Conservation (phyloP, 257 asterid genomes). For the Verbascum thapsus region DNA sequence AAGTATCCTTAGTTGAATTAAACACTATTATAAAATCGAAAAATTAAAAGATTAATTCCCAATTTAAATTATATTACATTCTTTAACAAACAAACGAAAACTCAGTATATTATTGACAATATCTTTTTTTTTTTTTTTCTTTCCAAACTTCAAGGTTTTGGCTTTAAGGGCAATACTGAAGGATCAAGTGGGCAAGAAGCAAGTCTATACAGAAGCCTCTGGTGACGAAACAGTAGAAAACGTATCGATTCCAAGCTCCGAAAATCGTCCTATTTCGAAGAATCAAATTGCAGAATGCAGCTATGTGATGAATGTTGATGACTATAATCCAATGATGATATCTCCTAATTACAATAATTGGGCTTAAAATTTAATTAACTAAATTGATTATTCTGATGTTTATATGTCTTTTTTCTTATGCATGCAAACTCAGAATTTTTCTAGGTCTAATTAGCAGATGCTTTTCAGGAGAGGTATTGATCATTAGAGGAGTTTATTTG, state of each 20-base stretch:
- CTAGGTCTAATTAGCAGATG: too few relatives aligned
- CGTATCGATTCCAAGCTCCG: too few relatives aligned
- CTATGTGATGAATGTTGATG: slow-evolving; percentile 65
- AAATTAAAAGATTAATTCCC: too few relatives aligned
- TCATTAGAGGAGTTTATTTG: too few relatives aligned
- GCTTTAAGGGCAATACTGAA: slow-evolving; percentile 73
- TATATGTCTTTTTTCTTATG: slow-evolving; percentile 23
- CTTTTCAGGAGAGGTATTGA: too few relatives aligned
- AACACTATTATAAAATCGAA: too few relatives aligned
- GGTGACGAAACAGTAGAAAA: slow-evolving; percentile 92
- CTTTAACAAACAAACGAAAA: too few relatives aligned
- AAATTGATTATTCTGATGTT: slow-evolving; percentile 2
- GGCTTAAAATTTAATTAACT: slow-evolving; percentile 34
- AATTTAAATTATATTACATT: too few relatives aligned
- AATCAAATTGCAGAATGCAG: slow-evolving; percentile 59
- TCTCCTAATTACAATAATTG: slow-evolving; percentile 59
- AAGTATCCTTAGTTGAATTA: too few relatives aligned
- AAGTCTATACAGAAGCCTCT: slow-evolving; percentile 63
- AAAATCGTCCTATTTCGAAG: too few relatives aligned
- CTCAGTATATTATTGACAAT: too few relatives aligned
- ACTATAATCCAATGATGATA: slow-evolving; percentile 53
- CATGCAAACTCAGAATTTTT: neutral
- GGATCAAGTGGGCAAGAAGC: slow-evolving; percentile 68
- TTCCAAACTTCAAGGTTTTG: slow-evolving; percentile 52
- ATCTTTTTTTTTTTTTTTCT: too few relatives aligned